phyloP scores from a whole-genome alignment of 2,329 filamentous ascomycete genomes.

The Pestalotiopsis fici region DNA sequence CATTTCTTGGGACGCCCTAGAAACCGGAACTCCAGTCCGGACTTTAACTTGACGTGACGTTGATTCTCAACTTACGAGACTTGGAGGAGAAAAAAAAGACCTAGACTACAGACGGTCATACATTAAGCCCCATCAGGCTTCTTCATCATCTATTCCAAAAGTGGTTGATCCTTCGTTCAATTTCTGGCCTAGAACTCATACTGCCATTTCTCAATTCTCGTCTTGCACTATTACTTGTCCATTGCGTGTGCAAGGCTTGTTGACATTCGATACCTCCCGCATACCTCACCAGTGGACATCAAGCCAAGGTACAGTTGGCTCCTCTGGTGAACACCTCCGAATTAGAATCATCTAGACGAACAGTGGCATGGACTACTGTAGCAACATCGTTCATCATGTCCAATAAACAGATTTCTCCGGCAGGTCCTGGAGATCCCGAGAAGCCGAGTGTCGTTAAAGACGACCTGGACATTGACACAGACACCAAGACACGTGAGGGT shows the following conservation, averaged over 20 bases:
- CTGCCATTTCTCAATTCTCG: too few species aligned
- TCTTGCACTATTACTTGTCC: too few species aligned
- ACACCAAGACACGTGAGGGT: not conserved
- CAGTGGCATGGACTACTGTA: not conserved
- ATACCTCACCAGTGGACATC: not conserved
- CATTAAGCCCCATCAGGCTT: not conserved
- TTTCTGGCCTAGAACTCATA: too few species aligned
- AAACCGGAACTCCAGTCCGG: not conserved
- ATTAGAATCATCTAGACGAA: not conserved
- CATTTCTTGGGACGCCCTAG: not conserved
- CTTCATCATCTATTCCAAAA: not conserved
- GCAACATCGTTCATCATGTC: not conserved
- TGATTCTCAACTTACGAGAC: not conserved
- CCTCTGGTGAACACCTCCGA: not conserved
- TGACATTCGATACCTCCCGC: not conserved
- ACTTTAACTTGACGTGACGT: not conserved
- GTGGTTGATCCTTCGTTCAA: not conserved
- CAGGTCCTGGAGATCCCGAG: not conserved
- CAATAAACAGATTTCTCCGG: not conserved
- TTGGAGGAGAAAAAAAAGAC: not conserved
- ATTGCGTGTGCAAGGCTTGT: not conserved
- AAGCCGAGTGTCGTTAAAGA: not conserved
- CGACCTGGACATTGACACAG: not conserved
- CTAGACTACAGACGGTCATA: not conserved
- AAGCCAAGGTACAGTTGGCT: not conserved